phyloP scores from a whole-genome alignment of 2,329 filamentous ascomycete species.

The Fusarium transvaalense region DNA sequence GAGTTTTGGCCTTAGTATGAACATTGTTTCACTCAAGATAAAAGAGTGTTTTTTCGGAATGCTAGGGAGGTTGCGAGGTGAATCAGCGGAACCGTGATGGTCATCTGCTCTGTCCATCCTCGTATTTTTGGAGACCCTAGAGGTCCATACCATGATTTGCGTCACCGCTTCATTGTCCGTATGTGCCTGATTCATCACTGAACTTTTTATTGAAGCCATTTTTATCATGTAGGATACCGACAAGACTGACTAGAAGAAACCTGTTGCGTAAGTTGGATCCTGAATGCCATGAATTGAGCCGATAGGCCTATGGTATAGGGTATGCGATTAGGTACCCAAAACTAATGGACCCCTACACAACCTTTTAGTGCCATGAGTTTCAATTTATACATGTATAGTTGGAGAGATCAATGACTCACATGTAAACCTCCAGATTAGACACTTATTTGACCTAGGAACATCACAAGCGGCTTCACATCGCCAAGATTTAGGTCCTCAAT shows the following conservation, averaged over 20 bases:
- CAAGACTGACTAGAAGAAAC: no score
- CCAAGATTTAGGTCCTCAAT: no score
- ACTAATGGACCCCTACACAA: neutral
- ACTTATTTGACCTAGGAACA: no score
- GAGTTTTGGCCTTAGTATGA: neutral
- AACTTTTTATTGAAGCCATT: neutral
- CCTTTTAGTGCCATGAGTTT: neutral
- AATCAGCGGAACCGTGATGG: slow-evolving; percentile 3
- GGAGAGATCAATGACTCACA: no score
- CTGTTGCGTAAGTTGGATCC: neutral
- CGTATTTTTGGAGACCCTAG: neutral
- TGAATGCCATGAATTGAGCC: neutral
- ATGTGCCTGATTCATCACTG: neutral
- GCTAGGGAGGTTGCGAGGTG: neutral
- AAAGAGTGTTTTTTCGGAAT: slow-evolving; percentile 8
- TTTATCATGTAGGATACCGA: neutral
- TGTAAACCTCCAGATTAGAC: no score
- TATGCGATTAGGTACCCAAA: neutral
- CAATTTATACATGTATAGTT: neutral
- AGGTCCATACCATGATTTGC: slow-evolving; percentile 8
- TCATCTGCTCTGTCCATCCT: slow-evolving; percentile 15
- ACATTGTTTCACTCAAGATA: neutral
- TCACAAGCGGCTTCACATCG: no score
- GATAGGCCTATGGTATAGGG: neutral
- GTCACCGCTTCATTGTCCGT: slow-evolving; percentile 12